These are phyloP conservation scores for Fusarium papillatum DNA, from an alignment of 2,329 filamentous ascomycete species.

Conservation along the genomic window DNA sequence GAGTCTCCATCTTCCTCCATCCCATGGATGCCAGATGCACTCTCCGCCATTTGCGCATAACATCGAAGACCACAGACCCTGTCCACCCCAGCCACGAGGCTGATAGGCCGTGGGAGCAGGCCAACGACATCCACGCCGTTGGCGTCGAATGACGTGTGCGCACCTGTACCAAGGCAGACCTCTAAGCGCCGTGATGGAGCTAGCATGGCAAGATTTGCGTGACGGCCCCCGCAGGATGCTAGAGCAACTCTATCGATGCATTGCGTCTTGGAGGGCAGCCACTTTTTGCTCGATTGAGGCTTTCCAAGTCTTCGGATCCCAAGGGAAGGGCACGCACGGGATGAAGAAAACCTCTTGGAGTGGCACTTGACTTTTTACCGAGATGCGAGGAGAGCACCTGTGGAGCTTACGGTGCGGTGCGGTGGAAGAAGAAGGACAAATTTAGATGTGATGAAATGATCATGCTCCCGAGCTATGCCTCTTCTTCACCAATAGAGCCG, in stretches of 20 bases:
- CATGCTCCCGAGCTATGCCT: conserved; percentile 16
- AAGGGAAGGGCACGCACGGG: conserved; percentile 35
- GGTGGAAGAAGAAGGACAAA: conserved; percentile 28
- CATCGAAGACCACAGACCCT: conserved; percentile 21
- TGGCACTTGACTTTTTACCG: conserved; percentile 17
- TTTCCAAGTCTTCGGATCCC: conserved; percentile 11
- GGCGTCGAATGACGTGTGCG: conserved; percentile 44
- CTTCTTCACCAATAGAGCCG: conserved; percentile 35
- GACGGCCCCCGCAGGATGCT: conserved; percentile 31
- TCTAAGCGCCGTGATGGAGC: conserved; percentile 41
- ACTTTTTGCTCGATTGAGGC: neutral
- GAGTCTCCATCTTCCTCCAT: neutral
- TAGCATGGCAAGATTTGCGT: conserved; percentile 29
- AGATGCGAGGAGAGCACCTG: conserved; percentile 20
- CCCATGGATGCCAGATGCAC: conserved; percentile 16
- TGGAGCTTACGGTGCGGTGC: conserved; percentile 27
- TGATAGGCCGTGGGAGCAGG: conserved; percentile 10
- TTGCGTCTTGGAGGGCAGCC: neutral
- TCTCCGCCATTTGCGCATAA: conserved; percentile 10
- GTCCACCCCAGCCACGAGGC: conserved; percentile 25
- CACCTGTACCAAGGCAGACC: conserved; percentile 23
- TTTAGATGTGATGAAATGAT: conserved; percentile 12
- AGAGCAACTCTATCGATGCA: conserved; percentile 12
- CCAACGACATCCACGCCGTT: conserved; percentile 34
- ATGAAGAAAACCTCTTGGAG: conserved; percentile 15